These are phyloP conservation scores for Papilionanthe hybrid DNA, from an alignment of 116 monocot genomes.

Conservation along the genomic window DNA sequence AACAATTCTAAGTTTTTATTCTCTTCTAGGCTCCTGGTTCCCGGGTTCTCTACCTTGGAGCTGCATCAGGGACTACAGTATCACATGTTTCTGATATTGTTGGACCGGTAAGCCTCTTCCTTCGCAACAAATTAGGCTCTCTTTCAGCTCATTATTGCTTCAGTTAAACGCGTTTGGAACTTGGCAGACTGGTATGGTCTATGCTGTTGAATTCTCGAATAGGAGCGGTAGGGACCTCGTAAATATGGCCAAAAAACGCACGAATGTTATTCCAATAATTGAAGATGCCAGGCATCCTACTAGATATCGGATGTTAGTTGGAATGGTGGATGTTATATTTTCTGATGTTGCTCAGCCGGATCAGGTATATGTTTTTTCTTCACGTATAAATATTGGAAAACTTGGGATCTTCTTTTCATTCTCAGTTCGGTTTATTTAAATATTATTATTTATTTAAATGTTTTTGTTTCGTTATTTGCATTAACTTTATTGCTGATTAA, in stretches of 20 bases:
- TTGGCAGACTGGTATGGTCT: slow-evolving; percentile 76
- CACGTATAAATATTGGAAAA: too few relatives aligned
- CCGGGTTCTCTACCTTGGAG: slow-evolving; percentile 80
- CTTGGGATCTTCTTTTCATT: background rate
- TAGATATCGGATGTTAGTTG: slow-evolving; percentile 87
- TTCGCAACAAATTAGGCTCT: background rate
- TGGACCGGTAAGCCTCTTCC: slow-evolving; percentile 65
- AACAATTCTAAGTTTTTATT: background rate
- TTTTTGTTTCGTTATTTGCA: background rate
- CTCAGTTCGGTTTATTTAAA: background rate
- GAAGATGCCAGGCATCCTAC: slow-evolving; percentile 99
- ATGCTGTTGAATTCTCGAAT: slow-evolving; percentile 93
- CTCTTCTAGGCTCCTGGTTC: slow-evolving; percentile 54
- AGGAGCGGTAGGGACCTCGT: slow-evolving; percentile 96
- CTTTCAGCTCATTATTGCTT: background rate
- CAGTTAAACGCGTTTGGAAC: background rate
- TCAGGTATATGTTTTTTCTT: slow-evolving; percentile 46
- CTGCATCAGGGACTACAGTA: slow-evolving; percentile 89
- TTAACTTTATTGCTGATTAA: background rate
- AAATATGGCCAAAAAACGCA: slow-evolving; percentile 95
- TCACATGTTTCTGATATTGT: slow-evolving; percentile 97
- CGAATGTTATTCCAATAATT: slow-evolving; percentile 95
- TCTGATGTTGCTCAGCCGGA: slow-evolving; percentile 99
- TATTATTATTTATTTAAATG: background rate
- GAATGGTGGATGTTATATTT: slow-evolving; percentile 99